Percentiles rank a stretch among this genome's conserved stretches.
Conservation (phyloP, 768 basidiomycete species). For the Tulasnella sp. region DNA sequence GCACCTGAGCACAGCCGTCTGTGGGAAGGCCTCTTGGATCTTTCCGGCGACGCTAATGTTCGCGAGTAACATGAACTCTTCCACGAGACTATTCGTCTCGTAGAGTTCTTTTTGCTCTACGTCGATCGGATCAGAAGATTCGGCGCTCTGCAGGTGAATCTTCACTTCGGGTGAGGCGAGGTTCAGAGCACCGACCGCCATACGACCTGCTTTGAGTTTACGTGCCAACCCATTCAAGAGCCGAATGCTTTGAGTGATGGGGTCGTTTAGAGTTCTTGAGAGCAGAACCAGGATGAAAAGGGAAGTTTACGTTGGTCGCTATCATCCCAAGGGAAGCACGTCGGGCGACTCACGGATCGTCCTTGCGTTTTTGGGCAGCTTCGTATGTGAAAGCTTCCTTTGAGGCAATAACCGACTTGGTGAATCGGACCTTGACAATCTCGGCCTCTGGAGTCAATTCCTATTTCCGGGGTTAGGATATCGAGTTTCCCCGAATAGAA, state of each 20-base stretch:
- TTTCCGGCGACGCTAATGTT: slow-evolving; percentile 88
- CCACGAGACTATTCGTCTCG: slow-evolving; percentile 94
- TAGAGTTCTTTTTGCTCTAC: slow-evolving; percentile 88
- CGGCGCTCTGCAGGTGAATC: slow-evolving; percentile 86
- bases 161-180: slow-evolving; percentile 98
- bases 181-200: slow-evolving; percentile 95
- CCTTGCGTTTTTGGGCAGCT: slow-evolving; percentile 88
- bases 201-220: slow-evolving; percentile 74
- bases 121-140: slow-evolving; percentile 91
- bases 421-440: slow-evolving; percentile 82
- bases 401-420: slow-evolving; percentile 92
- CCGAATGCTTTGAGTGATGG: slow-evolving; percentile 74
- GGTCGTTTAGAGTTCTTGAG: slow-evolving; percentile 60
- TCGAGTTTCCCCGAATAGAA: slow-evolving; percentile 7
- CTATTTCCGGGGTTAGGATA: slow-evolving; percentile 32
- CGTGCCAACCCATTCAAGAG: slow-evolving; percentile 78
- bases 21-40: slow-evolving; percentile 91
- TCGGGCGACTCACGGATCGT: slow-evolving; percentile 57
- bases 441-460: slow-evolving; percentile 83
- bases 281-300: neutral
- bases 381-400: slow-evolving; percentile 97
- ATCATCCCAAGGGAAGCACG: neutral
- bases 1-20: slow-evolving; percentile 85
- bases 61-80: slow-evolving; percentile 98
- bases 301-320: neutral